These are phyloP conservation scores for Plasmodium falciparum DNA, from an alignment of 169 alveolate genomes.

Conservation along the genomic window DNA sequence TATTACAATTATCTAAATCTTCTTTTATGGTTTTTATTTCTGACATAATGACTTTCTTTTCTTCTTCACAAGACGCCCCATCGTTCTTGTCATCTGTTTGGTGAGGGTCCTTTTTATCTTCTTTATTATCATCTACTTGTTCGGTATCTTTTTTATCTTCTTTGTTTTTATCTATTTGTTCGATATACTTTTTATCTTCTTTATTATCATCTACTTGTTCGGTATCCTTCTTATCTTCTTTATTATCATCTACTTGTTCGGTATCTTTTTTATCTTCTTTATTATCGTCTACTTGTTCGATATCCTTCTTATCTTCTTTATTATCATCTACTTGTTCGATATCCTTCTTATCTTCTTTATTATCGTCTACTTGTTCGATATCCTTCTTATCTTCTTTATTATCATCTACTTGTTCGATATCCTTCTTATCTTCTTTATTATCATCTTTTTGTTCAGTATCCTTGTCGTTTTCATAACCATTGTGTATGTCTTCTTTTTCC, in stretches of 20 bases:
- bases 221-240: background rate
- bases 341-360: background rate
- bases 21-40: slow-evolving; percentile 16
- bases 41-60: slow-evolving; percentile 3
- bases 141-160: background rate
- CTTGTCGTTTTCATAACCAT: background rate
- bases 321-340: background rate
- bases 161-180: background rate
- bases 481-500: background rate
- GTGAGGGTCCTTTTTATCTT: background rate
- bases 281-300: background rate
- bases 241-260: background rate
- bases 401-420: too few species aligned
- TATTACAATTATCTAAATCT: slow-evolving; percentile 7
- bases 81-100: background rate
- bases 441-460: too few species aligned
- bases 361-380: too few species aligned
- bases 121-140: background rate
- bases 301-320: too few species aligned
- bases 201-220: background rate
- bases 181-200: background rate
- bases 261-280: too few species aligned
- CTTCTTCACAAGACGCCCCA: slow-evolving; percentile 19
- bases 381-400: too few species aligned
- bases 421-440: too few species aligned